phyloP scores from a whole-genome alignment of 1,139 yeast species.

The Blastobotrys ciferrii region DNA sequence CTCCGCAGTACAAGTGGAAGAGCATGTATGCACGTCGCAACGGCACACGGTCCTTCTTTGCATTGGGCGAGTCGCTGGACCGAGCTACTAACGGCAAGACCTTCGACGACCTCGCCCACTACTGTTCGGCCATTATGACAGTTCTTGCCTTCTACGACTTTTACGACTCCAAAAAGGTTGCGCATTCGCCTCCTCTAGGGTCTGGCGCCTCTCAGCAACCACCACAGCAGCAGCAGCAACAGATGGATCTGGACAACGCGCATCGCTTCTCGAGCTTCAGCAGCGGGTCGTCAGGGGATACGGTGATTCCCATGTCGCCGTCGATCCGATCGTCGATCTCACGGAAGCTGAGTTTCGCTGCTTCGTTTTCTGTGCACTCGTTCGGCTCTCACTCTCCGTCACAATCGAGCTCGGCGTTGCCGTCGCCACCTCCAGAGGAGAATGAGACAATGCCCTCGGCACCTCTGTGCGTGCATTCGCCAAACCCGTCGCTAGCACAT shows the following conservation, averaged over 20 bases:
- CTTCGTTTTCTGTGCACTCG: background rate
- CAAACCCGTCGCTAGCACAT: slow-evolving; percentile 5
- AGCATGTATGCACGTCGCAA: slow-evolving; percentile 8
- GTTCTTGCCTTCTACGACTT: slow-evolving; percentile 18
- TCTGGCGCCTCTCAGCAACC: background rate
- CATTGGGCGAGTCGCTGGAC: slow-evolving; percentile 14
- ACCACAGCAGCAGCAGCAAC: background rate
- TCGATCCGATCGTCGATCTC: slow-evolving; percentile 6
- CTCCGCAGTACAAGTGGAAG: slow-evolving; percentile 15
- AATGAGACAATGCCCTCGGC: background rate
- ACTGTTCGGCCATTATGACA: slow-evolving; percentile 17
- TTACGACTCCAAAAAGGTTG: slow-evolving; percentile 18
- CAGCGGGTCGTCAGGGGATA: background rate
- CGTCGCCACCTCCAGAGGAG: slow-evolving; percentile 6
- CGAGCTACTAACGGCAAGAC: slow-evolving; percentile 14
- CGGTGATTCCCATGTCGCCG: background rate
- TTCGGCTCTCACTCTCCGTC: background rate
- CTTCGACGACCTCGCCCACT: slow-evolving; percentile 13
- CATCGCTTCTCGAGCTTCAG: background rate
- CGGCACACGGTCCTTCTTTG: slow-evolving; percentile 13
- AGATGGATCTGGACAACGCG: background rate
- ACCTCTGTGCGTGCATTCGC: background rate
- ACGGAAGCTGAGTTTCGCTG: slow-evolving; percentile 2
- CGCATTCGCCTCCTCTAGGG: slow-evolving; percentile 1
- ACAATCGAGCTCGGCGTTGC: background rate